phyloP scores from a whole-genome alignment of 208 protist species.

The Vickermania ingenoplastis region DNA sequence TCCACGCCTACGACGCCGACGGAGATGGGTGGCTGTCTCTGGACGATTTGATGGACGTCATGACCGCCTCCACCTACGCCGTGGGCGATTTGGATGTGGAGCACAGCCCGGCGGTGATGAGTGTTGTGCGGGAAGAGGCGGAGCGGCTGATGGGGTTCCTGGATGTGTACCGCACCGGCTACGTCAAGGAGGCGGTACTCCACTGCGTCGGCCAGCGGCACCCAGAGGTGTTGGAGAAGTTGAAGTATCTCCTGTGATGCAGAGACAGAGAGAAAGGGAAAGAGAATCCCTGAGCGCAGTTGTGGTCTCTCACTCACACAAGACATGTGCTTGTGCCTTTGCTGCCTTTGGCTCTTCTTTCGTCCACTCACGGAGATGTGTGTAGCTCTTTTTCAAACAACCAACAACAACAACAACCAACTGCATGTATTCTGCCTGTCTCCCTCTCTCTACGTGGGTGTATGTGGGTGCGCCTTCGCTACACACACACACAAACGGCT shows the following conservation, averaged over 20 bases:
- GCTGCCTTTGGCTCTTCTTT: not conserved
- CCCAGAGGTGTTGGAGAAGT: slow-evolving; percentile 84
- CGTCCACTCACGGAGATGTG: slow-evolving; percentile 2
- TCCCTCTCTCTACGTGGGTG: too few species aligned
- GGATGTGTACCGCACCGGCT: slow-evolving; percentile 70
- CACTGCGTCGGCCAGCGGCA: slow-evolving; percentile 71
- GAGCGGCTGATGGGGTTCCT: slow-evolving; percentile 74
- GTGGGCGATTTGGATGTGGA: slow-evolving; percentile 77
- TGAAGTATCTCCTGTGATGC: slow-evolving; percentile 75
- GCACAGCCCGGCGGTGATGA: slow-evolving; percentile 56
- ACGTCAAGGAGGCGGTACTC: slow-evolving; percentile 65
- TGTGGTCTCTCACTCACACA: too few species aligned
- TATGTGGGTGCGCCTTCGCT: too few species aligned
- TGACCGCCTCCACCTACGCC: slow-evolving; percentile 84
- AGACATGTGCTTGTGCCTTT: too few species aligned
- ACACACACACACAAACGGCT: too few species aligned
- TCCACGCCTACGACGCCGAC: slow-evolving; percentile 91
- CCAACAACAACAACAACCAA: slow-evolving; percentile 4
- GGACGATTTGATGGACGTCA: slow-evolving; percentile 74
- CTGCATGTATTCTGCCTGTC: too few species aligned
- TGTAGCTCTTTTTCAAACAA: slow-evolving; percentile 3
- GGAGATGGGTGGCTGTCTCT: slow-evolving; percentile 81
- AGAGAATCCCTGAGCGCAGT: slow-evolving; percentile 4
- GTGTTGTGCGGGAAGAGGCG: slow-evolving; percentile 73
- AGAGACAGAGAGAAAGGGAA: not conserved